phyloP scores from a whole-genome alignment of 2,329 filamentous ascomycete genomes.

The Pseudogymnoascus sp. region DNA sequence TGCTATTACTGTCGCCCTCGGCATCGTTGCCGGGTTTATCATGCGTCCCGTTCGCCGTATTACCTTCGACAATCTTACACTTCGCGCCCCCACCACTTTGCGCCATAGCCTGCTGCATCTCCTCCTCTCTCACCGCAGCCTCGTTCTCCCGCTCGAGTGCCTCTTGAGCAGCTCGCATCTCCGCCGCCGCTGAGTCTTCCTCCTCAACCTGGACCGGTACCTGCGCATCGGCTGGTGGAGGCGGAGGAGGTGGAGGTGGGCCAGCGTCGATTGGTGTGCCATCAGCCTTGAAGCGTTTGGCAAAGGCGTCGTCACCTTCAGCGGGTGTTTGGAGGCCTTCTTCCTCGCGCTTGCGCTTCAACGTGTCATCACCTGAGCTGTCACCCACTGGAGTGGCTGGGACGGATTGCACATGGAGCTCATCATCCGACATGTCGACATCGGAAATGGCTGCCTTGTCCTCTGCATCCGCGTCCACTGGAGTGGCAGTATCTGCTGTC shows the following conservation, averaged over 20 bases:
- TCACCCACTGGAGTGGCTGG: conserved; percentile 37
- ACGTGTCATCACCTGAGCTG: conserved; percentile 20
- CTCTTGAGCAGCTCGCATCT: conserved; percentile 22
- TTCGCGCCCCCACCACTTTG: not conserved
- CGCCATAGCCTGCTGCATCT: conserved; percentile 2
- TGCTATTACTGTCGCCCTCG: not conserved
- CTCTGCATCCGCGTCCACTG: conserved; percentile 26
- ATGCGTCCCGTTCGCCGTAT: not conserved
- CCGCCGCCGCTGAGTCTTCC: conserved; percentile 19
- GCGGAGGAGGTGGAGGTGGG: conserved; percentile 21
- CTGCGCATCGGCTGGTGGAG: conserved; percentile 17
- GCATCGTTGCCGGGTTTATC: not conserved
- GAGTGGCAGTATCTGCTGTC: conserved; percentile 33
- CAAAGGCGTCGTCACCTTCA: conserved; percentile 18
- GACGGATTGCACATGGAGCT: conserved; percentile 35
- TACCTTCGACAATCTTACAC: not conserved
- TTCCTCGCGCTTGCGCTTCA: conserved; percentile 58
- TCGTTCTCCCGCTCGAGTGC: conserved; percentile 27
- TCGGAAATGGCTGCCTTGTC: conserved; percentile 19
- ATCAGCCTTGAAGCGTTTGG: conserved; percentile 26
- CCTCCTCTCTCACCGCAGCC: conserved; percentile 11
- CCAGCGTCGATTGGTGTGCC: conserved; percentile 7
- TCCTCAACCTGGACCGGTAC: not conserved
- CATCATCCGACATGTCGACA: conserved; percentile 32
- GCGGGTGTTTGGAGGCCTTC: conserved; percentile 26